Percentiles rank a stretch among this genome's conserved stretches.
These are phyloP conservation scores for Leccinum disarticulatum DNA, from an alignment of 768 basidiomycete species.

Conservation along the genomic window DNA sequence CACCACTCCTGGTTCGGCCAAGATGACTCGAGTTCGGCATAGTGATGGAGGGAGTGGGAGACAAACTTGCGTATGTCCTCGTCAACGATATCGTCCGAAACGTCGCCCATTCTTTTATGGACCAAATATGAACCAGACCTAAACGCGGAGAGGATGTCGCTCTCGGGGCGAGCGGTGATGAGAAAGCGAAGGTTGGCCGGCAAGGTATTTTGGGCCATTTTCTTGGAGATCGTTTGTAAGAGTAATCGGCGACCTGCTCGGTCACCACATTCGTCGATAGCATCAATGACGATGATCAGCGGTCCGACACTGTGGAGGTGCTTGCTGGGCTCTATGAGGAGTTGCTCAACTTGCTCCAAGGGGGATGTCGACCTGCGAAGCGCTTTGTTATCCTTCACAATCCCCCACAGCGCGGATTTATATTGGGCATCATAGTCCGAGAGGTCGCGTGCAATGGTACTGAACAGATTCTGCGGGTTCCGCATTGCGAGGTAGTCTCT, in stretches of 20 bases:
- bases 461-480: neutral
- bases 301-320: neutral
- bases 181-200: neutral
- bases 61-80: neutral
- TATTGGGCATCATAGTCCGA: neutral
- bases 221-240: neutral
- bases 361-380: neutral
- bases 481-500: neutral
- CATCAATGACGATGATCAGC: neutral
- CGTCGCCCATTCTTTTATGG: neutral
- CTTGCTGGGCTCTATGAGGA: neutral
- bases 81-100: neutral
- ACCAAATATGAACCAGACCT: neutral
- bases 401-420: neutral
- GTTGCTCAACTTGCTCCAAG: neutral
- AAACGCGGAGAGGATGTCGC: neutral
- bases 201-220: neutral
- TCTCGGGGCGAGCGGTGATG: neutral
- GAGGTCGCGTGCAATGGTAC: neutral
- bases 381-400: neutral
- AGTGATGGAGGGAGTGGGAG: neutral
- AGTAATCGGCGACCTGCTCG: neutral
- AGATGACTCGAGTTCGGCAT: neutral
- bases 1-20: neutral
- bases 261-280: neutral